phyloP scores from a whole-genome alignment of 1,139 yeast genomes.

The Lodderomyces margitis region DNA sequence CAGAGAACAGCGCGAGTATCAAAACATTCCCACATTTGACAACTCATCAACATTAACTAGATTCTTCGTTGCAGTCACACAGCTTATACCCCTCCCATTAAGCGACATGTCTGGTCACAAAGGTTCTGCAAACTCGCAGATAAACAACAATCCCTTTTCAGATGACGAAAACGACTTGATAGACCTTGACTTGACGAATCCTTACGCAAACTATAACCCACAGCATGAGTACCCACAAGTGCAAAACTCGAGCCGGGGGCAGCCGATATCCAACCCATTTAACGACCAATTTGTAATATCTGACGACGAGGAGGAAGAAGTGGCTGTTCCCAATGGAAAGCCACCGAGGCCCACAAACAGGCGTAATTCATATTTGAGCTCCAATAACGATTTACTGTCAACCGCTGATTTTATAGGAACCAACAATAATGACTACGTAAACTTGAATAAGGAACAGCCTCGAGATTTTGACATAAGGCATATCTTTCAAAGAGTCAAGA shows the following conservation, averaged over 20 bases:
- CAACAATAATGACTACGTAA: conserved; percentile 19
- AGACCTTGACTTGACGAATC: conserved; percentile 27
- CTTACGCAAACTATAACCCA: conserved; percentile 15
- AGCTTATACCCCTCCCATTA: not conserved
- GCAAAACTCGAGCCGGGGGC: conserved; percentile 5
- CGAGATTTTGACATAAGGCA: conserved; percentile 57
- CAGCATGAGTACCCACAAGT: conserved; percentile 13
- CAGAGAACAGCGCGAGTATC: no score
- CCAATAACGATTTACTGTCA: not conserved
- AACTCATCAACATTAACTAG: not conserved
- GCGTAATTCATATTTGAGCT: not conserved
- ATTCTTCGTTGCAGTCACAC: no score
- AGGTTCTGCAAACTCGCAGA: conserved; percentile 1
- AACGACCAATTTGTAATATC: conserved; percentile 33
- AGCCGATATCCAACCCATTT: conserved; percentile 12
- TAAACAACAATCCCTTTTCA: conserved; percentile 21
- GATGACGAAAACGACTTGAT: conserved; percentile 27
- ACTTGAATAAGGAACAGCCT: conserved; percentile 20
- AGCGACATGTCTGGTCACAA: not conserved
- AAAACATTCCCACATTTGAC: not conserved
- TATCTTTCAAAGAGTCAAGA: conserved; percentile 29
- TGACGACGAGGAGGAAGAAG: conserved; percentile 28
- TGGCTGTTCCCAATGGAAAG: not conserved
- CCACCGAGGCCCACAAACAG: not conserved
- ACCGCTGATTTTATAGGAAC: conserved; percentile 1